Conservation (phyloP, 23 red algal species). For the Gracilariopsis chorda region DNA sequence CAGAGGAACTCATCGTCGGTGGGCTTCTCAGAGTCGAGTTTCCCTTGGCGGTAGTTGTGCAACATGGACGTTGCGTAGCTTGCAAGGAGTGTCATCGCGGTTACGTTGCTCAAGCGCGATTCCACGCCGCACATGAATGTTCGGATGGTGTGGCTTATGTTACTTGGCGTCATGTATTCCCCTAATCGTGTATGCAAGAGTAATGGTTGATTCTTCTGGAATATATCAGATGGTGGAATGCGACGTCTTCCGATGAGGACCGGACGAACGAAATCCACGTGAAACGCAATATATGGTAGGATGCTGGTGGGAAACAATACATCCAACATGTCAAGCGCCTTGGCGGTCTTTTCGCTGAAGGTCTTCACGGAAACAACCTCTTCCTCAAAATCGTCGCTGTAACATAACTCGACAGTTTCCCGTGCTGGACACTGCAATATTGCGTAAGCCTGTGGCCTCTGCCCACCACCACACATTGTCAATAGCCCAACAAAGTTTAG, state of each 20-base stretch:
- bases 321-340: not conserved
- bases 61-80: constrained; percentile 12
- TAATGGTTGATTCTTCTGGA: not conserved
- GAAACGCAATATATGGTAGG: not conserved
- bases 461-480: not conserved
- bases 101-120: not conserved
- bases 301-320: not conserved
- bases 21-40: not conserved
- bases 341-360: not conserved
- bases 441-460: constrained; percentile 9
- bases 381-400: not conserved
- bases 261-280: not conserved
- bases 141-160: not conserved
- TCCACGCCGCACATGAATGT: not conserved
- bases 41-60: not conserved
- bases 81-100: not conserved
- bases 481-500: not conserved
- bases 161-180: not conserved
- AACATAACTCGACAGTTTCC: no score
- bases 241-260: not conserved
- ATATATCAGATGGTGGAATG: not conserved
- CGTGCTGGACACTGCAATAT: not conserved
- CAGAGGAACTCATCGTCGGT: not conserved
- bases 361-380: not conserved
- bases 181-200: not conserved